phyloP scores from a whole-genome alignment of 2,329 filamentous ascomycete species.

The Ilyonectria robusta region DNA sequence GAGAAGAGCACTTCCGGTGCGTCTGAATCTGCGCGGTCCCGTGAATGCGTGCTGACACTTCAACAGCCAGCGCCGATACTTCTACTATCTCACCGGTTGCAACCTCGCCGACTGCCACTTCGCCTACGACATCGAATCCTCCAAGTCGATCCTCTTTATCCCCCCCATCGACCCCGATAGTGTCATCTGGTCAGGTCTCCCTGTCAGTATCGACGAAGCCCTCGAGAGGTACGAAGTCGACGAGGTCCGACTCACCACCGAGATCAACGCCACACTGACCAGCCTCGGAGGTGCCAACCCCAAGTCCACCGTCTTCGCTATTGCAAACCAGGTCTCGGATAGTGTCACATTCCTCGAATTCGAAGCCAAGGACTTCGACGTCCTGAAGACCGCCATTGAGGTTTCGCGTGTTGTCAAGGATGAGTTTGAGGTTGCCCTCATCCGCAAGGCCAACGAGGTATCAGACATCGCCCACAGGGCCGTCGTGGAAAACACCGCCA shows the following conservation, averaged over 20 bases:
- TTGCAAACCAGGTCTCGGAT: conserved; percentile 82
- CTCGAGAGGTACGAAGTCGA: conserved; percentile 86
- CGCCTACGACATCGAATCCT: conserved; percentile 82
- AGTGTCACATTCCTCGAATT: conserved; percentile 80
- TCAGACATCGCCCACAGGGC: conserved; percentile 77
- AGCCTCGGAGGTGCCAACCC: conserved; percentile 59
- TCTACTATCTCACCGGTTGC: conserved; percentile 94
- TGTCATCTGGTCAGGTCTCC: conserved; percentile 94
- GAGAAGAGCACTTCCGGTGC: conserved; percentile 84
- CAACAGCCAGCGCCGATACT: conserved; percentile 85
- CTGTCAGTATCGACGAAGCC: conserved; percentile 82
- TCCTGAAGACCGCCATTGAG: conserved; percentile 76
- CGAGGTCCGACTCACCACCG: conserved; percentile 77
- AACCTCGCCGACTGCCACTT: conserved; percentile 84
- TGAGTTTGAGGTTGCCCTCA: conserved; percentile 80
- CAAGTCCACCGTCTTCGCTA: conserved; percentile 76
- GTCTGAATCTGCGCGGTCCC: neutral
- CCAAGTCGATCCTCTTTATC: conserved; percentile 88
- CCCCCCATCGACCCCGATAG: conserved; percentile 89
- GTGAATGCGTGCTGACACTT: neutral
- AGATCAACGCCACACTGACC: conserved; percentile 81
- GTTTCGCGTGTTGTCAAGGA: conserved; percentile 80
- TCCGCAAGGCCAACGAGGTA: conserved; percentile 79
- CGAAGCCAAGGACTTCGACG: conserved; percentile 70
- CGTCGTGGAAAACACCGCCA: conserved; percentile 72